phyloP scores from a whole-genome alignment of 2,329 filamentous ascomycete species.

The Talaromyces sp. region DNA sequence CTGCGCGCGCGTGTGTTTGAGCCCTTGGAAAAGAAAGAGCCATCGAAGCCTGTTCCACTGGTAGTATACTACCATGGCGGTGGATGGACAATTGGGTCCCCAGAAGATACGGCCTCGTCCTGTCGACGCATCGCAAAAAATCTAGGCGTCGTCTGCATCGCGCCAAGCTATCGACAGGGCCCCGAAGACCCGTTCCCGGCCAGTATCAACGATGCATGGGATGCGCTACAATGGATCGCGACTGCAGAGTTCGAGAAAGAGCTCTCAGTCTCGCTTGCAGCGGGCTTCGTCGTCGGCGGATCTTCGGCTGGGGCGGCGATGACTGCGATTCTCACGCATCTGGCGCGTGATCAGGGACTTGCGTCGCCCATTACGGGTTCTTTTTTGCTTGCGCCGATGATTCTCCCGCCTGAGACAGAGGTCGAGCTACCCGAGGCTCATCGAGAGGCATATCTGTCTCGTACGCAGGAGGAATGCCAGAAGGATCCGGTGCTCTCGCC shows the following conservation, averaged over 20 bases:
- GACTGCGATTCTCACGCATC: constrained; percentile 24
- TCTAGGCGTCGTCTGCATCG: constrained; percentile 10
- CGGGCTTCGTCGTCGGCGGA: constrained; percentile 47
- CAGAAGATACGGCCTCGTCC: constrained; percentile 5
- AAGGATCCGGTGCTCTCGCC: constrained; percentile 23
- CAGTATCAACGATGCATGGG: constrained; percentile 30
- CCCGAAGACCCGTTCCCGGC: constrained; percentile 36
- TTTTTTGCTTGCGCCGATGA: constrained; percentile 21
- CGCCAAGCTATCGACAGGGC: constrained; percentile 29
- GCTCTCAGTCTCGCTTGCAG: constrained; percentile 35
- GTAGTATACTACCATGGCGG: constrained; percentile 8
- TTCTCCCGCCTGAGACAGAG: constrained; percentile 28
- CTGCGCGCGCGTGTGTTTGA: constrained; percentile 5
- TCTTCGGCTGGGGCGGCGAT: constrained; percentile 42
- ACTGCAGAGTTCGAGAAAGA: constrained; percentile 28
- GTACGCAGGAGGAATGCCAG: constrained; percentile 20
- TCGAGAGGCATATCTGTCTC: constrained; percentile 17
- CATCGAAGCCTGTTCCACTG: neutral
- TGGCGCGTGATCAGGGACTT: constrained; percentile 29
- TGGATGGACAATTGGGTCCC: constrained; percentile 8
- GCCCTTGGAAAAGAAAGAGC: neutral
- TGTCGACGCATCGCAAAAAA: constrained; percentile 14
- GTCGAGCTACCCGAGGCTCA: constrained; percentile 15
- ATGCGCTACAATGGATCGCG: constrained; percentile 27
- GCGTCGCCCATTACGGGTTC: constrained; percentile 40